These are phyloP conservation scores for Aspergillus quadricinctus DNA, from an alignment of 2,329 filamentous ascomycete genomes.

Conservation along the genomic window DNA sequence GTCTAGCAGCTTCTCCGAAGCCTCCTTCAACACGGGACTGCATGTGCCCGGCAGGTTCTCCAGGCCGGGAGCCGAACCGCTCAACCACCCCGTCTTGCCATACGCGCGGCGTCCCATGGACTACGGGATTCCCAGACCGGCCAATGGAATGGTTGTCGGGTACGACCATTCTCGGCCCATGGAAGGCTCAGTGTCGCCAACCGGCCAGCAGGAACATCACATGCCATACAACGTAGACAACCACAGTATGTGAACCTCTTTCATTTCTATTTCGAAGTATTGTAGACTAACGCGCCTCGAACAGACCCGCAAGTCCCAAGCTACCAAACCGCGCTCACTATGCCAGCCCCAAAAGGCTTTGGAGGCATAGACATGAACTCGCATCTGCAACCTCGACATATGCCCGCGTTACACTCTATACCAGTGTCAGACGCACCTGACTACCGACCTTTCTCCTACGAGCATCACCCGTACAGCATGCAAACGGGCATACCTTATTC, in stretches of 20 bases:
- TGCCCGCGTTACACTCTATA: conserved; percentile 27
- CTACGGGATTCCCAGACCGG: conserved; percentile 22
- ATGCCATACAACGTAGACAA: conserved; percentile 26
- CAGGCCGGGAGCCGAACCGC: conserved; percentile 20
- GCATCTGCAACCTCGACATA: conserved; percentile 23
- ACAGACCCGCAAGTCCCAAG: conserved; percentile 27
- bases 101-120: conserved; percentile 28
- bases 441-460: conserved; percentile 32
- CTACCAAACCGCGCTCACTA: conserved; percentile 24
- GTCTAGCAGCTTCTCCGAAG: conserved; percentile 35
- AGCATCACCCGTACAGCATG: conserved; percentile 23
- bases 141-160: conserved; percentile 22
- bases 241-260: conserved; percentile 19
- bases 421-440: conserved; percentile 32
- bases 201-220: conserved; percentile 22
- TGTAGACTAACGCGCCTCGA: background rate
- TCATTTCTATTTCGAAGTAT: background rate
- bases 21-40: conserved; percentile 25
- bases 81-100: conserved; percentile 21
- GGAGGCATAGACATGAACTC: conserved; percentile 23
- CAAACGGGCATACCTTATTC: conserved; percentile 27
- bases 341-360: conserved; percentile 24
- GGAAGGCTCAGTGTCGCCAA: conserved; percentile 33
- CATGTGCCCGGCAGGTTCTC: conserved; percentile 27
- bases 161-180: conserved; percentile 28